Evolutionary conservation across 257 asterid genomes (phyloP), one percentile per base, ranked within the genome.

Genomic region (Plectranthus barbatus): DNA sequence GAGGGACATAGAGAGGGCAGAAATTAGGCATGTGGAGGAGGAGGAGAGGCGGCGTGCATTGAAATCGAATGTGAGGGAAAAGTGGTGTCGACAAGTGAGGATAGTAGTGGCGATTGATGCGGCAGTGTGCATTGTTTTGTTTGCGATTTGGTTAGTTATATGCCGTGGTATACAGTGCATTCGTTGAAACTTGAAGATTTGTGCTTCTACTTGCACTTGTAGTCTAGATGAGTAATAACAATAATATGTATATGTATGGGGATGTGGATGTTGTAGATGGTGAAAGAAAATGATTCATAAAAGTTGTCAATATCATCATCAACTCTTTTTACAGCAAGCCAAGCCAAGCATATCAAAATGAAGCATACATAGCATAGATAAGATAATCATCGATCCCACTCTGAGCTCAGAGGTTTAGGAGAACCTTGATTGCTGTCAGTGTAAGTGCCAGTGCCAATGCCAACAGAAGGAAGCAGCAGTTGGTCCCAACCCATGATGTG

Each of bases 401-500:
- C 97, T 0, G 84, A 68, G 61, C 80, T 79, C 71, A 50, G 64
- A 44, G 74, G 72, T 45, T 74, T 75, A 47, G 86, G 78, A 68
- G 70, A 74, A 49, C 52, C 76, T 52, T 69, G 77, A 65, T 52
- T 41, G 15, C 15, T 1, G 4, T 10, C 1, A 10, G 3, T 12
- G 3, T 11, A 5, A 9, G 10, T 69, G 39, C 51, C n/a, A n/a
- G n/a, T n/a, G n/a, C n/a, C n/a, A n/a, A n/a, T 8, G 52, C 69
- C 42, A 13, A 73, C n/a, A n/a, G n/a, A 56, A 0, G 72, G 74
- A 64, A 61, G 74, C 76, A 72, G 69, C 36, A 36, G 74, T 31
- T 50, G 84, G 78, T 86, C 88, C 98, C 98, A 91, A 62, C 98
- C 98, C 88, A 91, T 69, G 62, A 91, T 79, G 77, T 90, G 95